Percentiles rank a stretch among this genome's conserved stretches.
Conservation (phyloP, 2,329 filamentous ascomycete genomes). For the Colletotrichum sublineola region DNA sequence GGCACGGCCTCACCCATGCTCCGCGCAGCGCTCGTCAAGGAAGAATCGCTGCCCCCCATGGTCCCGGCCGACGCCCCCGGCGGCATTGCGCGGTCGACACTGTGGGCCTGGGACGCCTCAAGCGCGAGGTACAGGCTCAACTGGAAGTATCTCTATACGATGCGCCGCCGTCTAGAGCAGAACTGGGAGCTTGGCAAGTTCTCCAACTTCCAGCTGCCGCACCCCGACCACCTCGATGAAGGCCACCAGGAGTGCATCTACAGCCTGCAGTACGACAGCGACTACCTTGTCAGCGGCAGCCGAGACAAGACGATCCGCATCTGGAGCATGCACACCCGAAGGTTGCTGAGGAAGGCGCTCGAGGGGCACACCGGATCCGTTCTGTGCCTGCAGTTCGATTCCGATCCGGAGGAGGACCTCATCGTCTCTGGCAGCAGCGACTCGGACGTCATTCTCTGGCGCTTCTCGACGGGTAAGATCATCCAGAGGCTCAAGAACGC, state of each 20-base stretch:
- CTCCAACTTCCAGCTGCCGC: slow-evolving; percentile 90
- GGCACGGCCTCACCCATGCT: slow-evolving; percentile 40
- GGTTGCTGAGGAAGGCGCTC: slow-evolving; percentile 81
- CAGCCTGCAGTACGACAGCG: slow-evolving; percentile 87
- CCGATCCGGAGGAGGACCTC: slow-evolving; percentile 86
- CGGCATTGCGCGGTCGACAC: slow-evolving; percentile 57
- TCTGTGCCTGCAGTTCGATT: slow-evolving; percentile 94
- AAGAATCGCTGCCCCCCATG: slow-evolving; percentile 50
- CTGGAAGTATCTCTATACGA: slow-evolving; percentile 94
- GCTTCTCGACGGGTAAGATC: slow-evolving; percentile 88
- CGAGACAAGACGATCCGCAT: slow-evolving; percentile 89
- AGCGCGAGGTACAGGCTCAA: slow-evolving; percentile 76
- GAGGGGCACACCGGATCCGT: slow-evolving; percentile 87
- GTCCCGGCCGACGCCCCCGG: slow-evolving; percentile 48
- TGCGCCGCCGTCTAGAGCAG: slow-evolving; percentile 84
- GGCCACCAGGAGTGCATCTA: slow-evolving; percentile 95
- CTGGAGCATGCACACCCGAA: slow-evolving; percentile 87
- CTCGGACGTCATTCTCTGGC: slow-evolving; percentile 90
- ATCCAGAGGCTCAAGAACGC: slow-evolving; percentile 82
- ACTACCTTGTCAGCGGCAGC: slow-evolving; percentile 93
- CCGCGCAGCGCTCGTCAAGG: slow-evolving; percentile 43
- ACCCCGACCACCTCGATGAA: slow-evolving; percentile 83
- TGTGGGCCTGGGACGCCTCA: slow-evolving; percentile 65
- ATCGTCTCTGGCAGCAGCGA: slow-evolving; percentile 98
- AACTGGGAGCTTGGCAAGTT: slow-evolving; percentile 92